phyloP scores from a whole-genome alignment of 495 filamentous ascomycete species.

The Aspergillus funiculosus region DNA sequence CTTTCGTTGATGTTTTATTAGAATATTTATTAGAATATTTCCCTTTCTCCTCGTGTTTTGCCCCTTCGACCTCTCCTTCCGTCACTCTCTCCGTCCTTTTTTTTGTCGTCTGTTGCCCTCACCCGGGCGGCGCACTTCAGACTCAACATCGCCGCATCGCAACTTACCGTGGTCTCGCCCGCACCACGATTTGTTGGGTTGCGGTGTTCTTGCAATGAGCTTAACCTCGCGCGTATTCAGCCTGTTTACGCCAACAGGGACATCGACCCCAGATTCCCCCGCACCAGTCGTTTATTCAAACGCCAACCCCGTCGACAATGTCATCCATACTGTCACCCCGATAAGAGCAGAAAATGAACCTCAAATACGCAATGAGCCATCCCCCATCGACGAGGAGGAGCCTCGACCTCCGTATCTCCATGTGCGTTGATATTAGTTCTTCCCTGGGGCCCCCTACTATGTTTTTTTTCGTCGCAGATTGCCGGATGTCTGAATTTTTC shows the following conservation, averaged over 20 bases:
- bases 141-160: constrained; percentile 22
- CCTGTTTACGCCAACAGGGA: constrained; percentile 39
- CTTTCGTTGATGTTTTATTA: constrained; percentile 16
- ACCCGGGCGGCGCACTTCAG: constrained; percentile 13
- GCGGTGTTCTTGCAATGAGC: constrained; percentile 42
- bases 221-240: constrained; percentile 41
- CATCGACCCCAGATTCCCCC: constrained; percentile 23
- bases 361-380: constrained; percentile 15
- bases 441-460: not conserved
- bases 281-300: constrained; percentile 9
- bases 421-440: constrained; percentile 40
- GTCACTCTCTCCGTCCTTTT: constrained; percentile 12
- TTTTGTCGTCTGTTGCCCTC: constrained; percentile 3
- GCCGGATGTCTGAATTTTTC: not conserved
- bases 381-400: constrained; percentile 41
- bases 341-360: constrained; percentile 15
- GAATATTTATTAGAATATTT: constrained; percentile 20
- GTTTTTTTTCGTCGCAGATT: not conserved
- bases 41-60: constrained; percentile 8
- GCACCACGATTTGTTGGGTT: constrained; percentile 32
- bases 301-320: constrained; percentile 14
- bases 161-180: constrained; percentile 29
- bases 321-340: constrained; percentile 7
- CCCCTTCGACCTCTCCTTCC: constrained; percentile 9
- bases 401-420: constrained; percentile 59